Evolutionary conservation across 768 basidiomycete species (phyloP).

Genomic region (Lentinus tigrinus): DNA sequence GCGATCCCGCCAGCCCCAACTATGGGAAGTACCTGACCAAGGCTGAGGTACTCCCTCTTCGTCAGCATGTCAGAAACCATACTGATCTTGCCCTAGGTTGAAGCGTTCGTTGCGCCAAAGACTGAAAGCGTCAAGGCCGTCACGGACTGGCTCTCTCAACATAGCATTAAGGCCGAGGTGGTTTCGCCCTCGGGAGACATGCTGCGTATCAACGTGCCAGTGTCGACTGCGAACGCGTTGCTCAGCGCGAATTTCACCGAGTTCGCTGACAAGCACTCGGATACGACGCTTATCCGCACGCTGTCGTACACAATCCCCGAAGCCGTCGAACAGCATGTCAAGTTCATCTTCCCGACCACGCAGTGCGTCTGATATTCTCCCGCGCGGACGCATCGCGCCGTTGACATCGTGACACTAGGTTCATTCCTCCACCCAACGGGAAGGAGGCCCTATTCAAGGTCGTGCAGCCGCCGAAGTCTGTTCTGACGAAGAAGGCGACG

Average conservation of each 20-base stretch:
- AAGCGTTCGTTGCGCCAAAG: constrained; percentile 32
- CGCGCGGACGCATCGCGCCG: neutral
- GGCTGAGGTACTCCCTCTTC: constrained; percentile 25
- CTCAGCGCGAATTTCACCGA: constrained; percentile 26
- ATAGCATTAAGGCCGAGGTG: constrained; percentile 19
- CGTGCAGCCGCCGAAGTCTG: constrained; percentile 7
- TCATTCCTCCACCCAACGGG: neutral
- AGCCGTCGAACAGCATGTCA: constrained; percentile 22
- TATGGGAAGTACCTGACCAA: constrained; percentile 39
- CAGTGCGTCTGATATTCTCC: constrained; percentile 22
- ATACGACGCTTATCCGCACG: constrained; percentile 25
- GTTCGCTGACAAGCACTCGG: constrained; percentile 24
- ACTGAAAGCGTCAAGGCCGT: constrained; percentile 23
- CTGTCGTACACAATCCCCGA: constrained; percentile 29
- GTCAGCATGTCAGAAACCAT: neutral
- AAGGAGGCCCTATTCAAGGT: constrained; percentile 14
- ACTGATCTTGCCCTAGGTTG: constrained; percentile 33
- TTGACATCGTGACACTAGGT: neutral
- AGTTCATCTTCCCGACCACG: constrained; percentile 29
- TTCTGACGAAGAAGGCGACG: constrained; percentile 12
- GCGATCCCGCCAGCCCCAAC: constrained; percentile 32
- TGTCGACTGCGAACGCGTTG: constrained; percentile 26
- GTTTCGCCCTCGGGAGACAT: constrained; percentile 28
- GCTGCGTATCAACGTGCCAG: constrained; percentile 22
- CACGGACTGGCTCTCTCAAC: constrained; percentile 23